phyloP scores from a whole-genome alignment of 176 grass and related monocot species.

The Hyparrhenia diplandra region DNA sequence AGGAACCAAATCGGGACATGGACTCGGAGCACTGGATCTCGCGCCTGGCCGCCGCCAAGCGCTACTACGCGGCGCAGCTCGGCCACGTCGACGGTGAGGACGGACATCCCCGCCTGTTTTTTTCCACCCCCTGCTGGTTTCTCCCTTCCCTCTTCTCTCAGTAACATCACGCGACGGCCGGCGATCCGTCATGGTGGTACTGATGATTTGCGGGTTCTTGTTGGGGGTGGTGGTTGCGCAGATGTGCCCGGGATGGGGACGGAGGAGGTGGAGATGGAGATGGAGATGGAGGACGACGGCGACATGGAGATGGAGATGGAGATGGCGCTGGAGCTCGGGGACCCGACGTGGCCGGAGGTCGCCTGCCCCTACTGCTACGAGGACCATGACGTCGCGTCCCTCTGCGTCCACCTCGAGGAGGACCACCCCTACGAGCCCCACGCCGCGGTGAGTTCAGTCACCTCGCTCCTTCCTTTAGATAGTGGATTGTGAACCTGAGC shows the following conservation, averaged over 20 bases:
- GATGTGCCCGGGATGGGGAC: slow-evolving; percentile 56
- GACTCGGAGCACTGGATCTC: slow-evolving; percentile 99
- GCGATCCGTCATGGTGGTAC: background rate
- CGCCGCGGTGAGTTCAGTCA: slow-evolving; percentile 53
- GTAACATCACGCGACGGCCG: background rate
- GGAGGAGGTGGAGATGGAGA: slow-evolving; percentile 71
- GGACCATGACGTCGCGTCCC: slow-evolving; percentile 81
- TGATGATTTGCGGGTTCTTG: slow-evolving; percentile 13
- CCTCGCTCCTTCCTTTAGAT: background rate
- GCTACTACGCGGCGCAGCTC: slow-evolving; percentile 68
- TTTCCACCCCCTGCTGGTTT: background rate
- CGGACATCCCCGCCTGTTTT: background rate
- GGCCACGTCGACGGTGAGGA: slow-evolving; percentile 52
- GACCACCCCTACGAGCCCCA: slow-evolving; percentile 85
- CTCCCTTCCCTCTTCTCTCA: background rate
- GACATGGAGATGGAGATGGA: slow-evolving; percentile 43
- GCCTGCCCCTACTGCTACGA: slow-evolving; percentile 97
- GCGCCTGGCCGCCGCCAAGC: slow-evolving; percentile 85
- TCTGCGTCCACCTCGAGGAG: slow-evolving; percentile 87
- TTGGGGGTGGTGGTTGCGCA: background rate
- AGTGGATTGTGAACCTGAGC: background rate
- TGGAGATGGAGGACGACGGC: slow-evolving; percentile 40
- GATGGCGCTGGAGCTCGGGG: slow-evolving; percentile 45
- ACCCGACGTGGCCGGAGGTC: slow-evolving; percentile 62
- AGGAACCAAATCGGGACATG: slow-evolving; percentile 35